Evolutionary conservation across 2,329 filamentous ascomycete species (phyloP), one percentile per base, ranked within the genome.

Genomic region (Beauveria caledonica): DNA sequence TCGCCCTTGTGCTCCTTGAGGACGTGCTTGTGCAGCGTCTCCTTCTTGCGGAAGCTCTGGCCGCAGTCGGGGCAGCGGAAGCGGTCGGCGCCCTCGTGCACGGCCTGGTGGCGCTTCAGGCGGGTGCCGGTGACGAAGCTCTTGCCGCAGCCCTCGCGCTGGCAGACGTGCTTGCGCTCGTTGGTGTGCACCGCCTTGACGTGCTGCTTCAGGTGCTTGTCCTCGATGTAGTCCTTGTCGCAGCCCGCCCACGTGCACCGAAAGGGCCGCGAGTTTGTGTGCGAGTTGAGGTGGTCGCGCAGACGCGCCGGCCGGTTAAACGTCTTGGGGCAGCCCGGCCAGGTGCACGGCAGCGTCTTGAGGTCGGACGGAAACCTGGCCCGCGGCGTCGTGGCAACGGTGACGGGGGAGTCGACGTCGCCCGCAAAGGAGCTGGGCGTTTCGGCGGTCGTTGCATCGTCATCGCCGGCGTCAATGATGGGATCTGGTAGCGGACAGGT

Each of bases 251-350:
- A 81, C 2, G 80, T 77, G 69, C 93, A 97, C 44, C 80, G 79
- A 72, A 89, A 95, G 0, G 91, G 86, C 1, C 92, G 85, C 66
- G 93, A 89, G 66, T 93, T 91, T 58, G 85, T 93, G 72, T 97
- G 93, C 1, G 89, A 92, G 64, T 91, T 83, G 25, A 93, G 75
- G 69, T 97, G 93, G 62, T 90, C 86, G 62, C 87, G 80, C 4
- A 97, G 80, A 29, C 90, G 85, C 39, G 88, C 88, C 1, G 91
- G 92, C 3, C 93, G 86, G 72, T 96, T 96, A 78, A 94, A 97
- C 7, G 87, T 86, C 75, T 95, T 95, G 61, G 77, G 75, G 70
- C 93, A 97, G 64, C 80, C 83, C 11, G 86, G 82, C 71, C 85
- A 87, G 1, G 87, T 85, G 74, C 93, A 97, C 59, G 78, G 77